Conservation (phyloP, 2,329 filamentous ascomycete genomes). For the Pseudogymnoascus sp. region DNA sequence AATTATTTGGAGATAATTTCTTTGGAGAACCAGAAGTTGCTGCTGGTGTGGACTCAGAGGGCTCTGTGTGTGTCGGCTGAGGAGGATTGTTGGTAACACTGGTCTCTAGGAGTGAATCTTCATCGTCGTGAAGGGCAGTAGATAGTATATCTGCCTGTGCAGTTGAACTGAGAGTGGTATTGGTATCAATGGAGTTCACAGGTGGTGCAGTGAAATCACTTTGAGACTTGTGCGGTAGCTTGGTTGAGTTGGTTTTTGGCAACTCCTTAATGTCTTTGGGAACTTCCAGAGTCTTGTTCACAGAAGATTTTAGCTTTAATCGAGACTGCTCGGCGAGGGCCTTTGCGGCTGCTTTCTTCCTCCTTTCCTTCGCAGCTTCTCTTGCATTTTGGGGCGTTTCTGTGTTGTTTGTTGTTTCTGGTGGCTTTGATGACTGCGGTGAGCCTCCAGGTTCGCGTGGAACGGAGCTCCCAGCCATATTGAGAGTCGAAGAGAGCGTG, state of each 20-base stretch:
- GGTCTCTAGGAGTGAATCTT: background rate
- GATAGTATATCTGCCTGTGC: background rate
- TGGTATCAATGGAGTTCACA: background rate
- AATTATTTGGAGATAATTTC: background rate
- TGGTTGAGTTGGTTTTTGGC: background rate
- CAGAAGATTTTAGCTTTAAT: background rate
- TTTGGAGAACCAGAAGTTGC: background rate
- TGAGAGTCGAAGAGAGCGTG: background rate
- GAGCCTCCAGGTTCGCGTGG: background rate
- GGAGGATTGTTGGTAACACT: background rate
- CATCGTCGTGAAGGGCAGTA: background rate
- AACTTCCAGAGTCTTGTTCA: background rate
- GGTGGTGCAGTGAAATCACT: background rate
- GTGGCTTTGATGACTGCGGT: background rate
- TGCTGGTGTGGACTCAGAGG: too few relatives aligned
- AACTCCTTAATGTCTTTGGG: background rate
- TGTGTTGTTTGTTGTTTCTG: background rate
- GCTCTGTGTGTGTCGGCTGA: background rate
- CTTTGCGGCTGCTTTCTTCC: background rate
- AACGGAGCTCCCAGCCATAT: background rate
- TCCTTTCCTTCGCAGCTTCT: background rate
- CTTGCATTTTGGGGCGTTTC: background rate
- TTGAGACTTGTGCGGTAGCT: background rate
- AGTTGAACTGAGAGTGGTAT: background rate
- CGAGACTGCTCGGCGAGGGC: background rate